Percentiles rank a stretch among this genome's conserved stretches.
Conservation (phyloP, 768 basidiomycete genomes). For the Pulveroboletus ravenelii region DNA sequence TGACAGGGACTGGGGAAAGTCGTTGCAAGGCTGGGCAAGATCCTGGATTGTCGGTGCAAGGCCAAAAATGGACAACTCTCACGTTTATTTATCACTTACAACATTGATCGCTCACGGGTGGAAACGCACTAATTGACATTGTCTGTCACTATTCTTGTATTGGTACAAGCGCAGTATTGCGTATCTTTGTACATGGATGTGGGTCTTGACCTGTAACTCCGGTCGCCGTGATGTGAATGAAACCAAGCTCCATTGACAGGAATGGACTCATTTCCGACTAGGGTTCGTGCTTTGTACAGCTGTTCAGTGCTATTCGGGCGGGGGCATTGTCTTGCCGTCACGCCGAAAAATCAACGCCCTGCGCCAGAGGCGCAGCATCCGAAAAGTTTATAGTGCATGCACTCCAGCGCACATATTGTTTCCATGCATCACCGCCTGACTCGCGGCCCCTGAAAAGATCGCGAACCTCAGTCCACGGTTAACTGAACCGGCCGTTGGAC, state of each 20-base stretch:
- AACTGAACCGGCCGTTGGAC: conserved; percentile 21
- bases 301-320: conserved; percentile 1
- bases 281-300: conserved; percentile 5
- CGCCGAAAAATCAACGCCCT: conserved; percentile 80
- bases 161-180: conserved; percentile 11
- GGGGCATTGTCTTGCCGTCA: conserved; percentile 23
- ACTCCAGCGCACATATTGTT: conserved; percentile 91
- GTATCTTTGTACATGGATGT: conserved; percentile 7
- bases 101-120: conserved; percentile 30
- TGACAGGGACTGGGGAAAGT: conserved; percentile 27
- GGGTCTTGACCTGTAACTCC: conserved; percentile 7
- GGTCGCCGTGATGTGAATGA: conserved; percentile 25
- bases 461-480: conserved; percentile 19
- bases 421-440: conserved; percentile 98
- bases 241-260: conserved; percentile 16
- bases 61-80: conserved; percentile 24
- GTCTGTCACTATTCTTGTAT: conserved; percentile 23
- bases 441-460: conserved; percentile 73
- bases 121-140: conserved; percentile 11
- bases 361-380: conserved; percentile 82
- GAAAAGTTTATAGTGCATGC: conserved; percentile 93
- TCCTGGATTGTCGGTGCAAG: conserved; percentile 30
- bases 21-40: conserved; percentile 23
- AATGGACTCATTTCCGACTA: conserved; percentile 8
- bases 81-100: conserved; percentile 34